Conservation (phyloP, 805 yeast species). For the Ogataea dorogensis region DNA sequence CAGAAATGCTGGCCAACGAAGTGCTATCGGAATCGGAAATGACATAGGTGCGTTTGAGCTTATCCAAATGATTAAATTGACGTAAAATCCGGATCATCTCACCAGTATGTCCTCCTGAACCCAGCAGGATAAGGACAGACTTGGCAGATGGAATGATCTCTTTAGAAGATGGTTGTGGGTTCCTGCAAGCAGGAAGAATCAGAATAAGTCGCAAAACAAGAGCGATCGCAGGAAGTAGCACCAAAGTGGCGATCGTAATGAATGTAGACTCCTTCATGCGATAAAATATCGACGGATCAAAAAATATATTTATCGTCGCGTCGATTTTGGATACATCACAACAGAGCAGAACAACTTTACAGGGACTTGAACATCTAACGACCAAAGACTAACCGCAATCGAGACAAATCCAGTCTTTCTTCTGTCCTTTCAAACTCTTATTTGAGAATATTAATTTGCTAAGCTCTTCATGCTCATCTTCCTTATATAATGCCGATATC, state of each 20-base stretch:
- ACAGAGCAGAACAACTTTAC: not conserved
- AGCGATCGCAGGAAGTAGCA: slow-evolving; percentile 12
- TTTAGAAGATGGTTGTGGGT: not conserved
- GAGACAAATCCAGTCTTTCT: too few species aligned
- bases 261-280: slow-evolving; percentile 26
- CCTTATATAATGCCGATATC: slow-evolving; percentile 7
- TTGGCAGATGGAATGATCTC: not conserved
- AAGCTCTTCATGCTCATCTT: not conserved
- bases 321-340: not conserved
- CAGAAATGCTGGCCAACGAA: slow-evolving; percentile 40
- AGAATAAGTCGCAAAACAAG: slow-evolving; percentile 17
- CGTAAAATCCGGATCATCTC: slow-evolving; percentile 78
- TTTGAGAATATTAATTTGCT: too few species aligned
- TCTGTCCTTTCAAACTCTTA: not conserved
- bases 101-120: slow-evolving; percentile 97
- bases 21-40: slow-evolving; percentile 47
- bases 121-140: slow-evolving; percentile 61
- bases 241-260: slow-evolving; percentile 15
- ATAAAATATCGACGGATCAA: not conserved
- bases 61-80: slow-evolving; percentile 32
- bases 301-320: slow-evolving; percentile 5
- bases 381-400: too few species aligned
- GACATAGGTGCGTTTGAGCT: slow-evolving; percentile 30
- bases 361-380: too few species aligned
- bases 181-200: slow-evolving; percentile 26